Evolutionary conservation across 805 yeast species (phyloP).

Genomic region (Yarrowia deformans): DNA sequence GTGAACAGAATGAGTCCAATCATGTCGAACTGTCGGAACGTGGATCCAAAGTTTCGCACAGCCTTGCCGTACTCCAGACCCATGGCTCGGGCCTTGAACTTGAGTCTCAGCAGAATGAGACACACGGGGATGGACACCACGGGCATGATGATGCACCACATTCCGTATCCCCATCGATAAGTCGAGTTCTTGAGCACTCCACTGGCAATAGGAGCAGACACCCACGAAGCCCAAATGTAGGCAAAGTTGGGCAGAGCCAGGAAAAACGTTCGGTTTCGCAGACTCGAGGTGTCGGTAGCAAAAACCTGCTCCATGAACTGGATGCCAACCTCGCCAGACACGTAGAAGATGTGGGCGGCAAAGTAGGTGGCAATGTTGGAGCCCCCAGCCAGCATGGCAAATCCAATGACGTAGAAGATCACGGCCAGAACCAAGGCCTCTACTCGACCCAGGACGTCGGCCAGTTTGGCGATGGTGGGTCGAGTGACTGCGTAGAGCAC

Average conservation of each 20-base stretch:
- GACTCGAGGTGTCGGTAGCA: slow-evolving; percentile 51
- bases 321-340: slow-evolving; percentile 53
- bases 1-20: slow-evolving; percentile 66
- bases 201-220: slow-evolving; percentile 51
- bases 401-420: slow-evolving; percentile 50
- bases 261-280: slow-evolving; percentile 54
- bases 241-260: slow-evolving; percentile 46
- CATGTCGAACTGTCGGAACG: slow-evolving; percentile 69
- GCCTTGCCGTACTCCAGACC: slow-evolving; percentile 25
- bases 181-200: slow-evolving; percentile 46
- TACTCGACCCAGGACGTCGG: slow-evolving; percentile 55
- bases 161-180: slow-evolving; percentile 52
- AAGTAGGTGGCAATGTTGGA: slow-evolving; percentile 51
- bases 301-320: slow-evolving; percentile 51
- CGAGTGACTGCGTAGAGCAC: slow-evolving; percentile 53
- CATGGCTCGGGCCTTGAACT: slow-evolving; percentile 16
- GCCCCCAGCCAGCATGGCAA: slow-evolving; percentile 52
- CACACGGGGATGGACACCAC: slow-evolving; percentile 67
- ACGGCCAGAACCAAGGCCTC: slow-evolving; percentile 51
- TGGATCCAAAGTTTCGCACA: slow-evolving; percentile 10
- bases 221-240: slow-evolving; percentile 50
- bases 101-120: slow-evolving; percentile 49
- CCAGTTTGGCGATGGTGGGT: slow-evolving; percentile 54
- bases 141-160: slow-evolving; percentile 57
- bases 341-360: slow-evolving; percentile 52